These are phyloP conservation scores for Umbelopsis isabellina DNA, from an alignment of 192 early-diverging fungal species.

Conservation along the genomic window DNA sequence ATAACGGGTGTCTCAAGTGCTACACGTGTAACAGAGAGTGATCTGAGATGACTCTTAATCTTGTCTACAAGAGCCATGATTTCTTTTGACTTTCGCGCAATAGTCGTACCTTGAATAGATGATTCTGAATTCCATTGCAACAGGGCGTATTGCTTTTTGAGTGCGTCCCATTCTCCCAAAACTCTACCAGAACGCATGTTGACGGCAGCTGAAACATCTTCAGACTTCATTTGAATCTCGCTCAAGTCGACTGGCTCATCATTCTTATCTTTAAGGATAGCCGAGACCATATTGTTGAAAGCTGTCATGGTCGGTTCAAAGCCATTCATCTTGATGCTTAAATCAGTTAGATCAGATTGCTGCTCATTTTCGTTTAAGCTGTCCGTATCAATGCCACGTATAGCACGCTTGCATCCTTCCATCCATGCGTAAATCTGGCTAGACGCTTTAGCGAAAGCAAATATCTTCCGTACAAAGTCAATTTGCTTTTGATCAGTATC, in stretches of 20 bases:
- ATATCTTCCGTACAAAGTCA: slow-evolving; percentile 27
- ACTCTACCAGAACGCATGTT: slow-evolving; percentile 29
- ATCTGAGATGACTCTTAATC: slow-evolving; percentile 25
- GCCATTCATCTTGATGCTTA: slow-evolving; percentile 24
- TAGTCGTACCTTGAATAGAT: slow-evolving; percentile 17
- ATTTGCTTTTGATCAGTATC: slow-evolving; percentile 30
- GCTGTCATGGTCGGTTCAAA: slow-evolving; percentile 32
- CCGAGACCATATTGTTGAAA: slow-evolving; percentile 28
- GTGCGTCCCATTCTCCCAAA: slow-evolving; percentile 37
- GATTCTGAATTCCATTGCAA: slow-evolving; percentile 26
- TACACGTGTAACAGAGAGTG: neutral
- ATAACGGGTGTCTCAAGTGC: neutral
- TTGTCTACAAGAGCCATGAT: slow-evolving; percentile 33
- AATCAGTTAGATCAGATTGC: slow-evolving; percentile 21
- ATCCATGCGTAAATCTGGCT: slow-evolving; percentile 34
- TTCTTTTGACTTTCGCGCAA: slow-evolving; percentile 36
- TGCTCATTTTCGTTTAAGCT: slow-evolving; percentile 30
- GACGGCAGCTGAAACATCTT: slow-evolving; percentile 20
- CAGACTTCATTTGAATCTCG: slow-evolving; percentile 15
- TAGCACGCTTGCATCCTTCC: slow-evolving; percentile 25
- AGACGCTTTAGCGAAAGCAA: slow-evolving; percentile 34
- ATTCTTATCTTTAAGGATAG: slow-evolving; percentile 30
- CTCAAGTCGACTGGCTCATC: neutral
- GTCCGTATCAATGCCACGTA: neutral
- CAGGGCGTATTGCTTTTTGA: slow-evolving; percentile 27